Conservation (phyloP, 345 rosid genomes). For the Brassica napus region Da-Ae NC_063446.1:35379501-35380000, state of each 20-base stretch:
- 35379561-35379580: conserved; percentile 16
- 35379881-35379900: conserved; percentile 57
- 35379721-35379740: conserved; percentile 60
- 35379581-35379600: background rate
- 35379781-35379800: conserved; percentile 46
- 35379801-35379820: conserved; percentile 55
- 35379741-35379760: conserved; percentile 48
- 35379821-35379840: conserved; percentile 55
- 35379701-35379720: conserved; percentile 59
- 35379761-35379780: conserved; percentile 52
- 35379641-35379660: background rate
- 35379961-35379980: conserved; percentile 63
- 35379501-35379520: background rate
- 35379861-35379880: conserved; percentile 70
- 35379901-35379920: conserved; percentile 54
- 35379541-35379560: conserved; percentile 13
- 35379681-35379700: conserved; percentile 67
- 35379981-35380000: conserved; percentile 91
- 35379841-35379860: conserved; percentile 44
- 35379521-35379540: background rate
- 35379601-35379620: background rate
- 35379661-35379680: conserved; percentile 55
- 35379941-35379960: conserved; percentile 57
- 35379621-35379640: background rate
- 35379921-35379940: conserved; percentile 40